Evolutionary conservation across 2,329 filamentous ascomycete species (phyloP).

Genomic region (Diaporthe helianthi): DNA sequence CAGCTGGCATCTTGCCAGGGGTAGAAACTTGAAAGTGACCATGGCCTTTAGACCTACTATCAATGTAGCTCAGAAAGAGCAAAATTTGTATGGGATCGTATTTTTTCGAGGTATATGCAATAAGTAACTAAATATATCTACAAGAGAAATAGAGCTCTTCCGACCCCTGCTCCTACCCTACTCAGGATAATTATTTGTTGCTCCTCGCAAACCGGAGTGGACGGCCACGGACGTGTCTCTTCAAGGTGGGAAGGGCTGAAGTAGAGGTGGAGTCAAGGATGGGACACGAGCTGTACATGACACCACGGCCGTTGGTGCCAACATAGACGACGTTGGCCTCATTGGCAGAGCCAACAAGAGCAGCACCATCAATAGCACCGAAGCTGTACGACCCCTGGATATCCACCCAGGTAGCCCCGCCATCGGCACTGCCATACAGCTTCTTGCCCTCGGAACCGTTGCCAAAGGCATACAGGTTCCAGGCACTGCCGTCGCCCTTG

Average conservation of each 20-base stretch:
- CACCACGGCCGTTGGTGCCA: constrained; percentile 57
- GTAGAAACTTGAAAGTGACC: too few relatives aligned
- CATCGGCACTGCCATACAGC: constrained; percentile 54
- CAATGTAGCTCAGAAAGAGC: too few relatives aligned
- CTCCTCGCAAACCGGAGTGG: background rate
- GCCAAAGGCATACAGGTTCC: constrained; percentile 58
- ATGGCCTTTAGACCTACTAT: too few relatives aligned
- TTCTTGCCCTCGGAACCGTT: constrained; percentile 49
- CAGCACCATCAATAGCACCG: constrained; percentile 49
- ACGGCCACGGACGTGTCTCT: background rate
- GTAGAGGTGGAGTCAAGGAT: background rate
- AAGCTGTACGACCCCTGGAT: constrained; percentile 56
- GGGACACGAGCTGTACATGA: constrained; percentile 43
- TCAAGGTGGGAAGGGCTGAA: background rate
- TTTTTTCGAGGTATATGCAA: too few relatives aligned
- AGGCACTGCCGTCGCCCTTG: constrained; percentile 46
- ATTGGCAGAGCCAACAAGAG: constrained; percentile 54
- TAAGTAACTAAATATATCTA: background rate
- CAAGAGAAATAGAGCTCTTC: background rate
- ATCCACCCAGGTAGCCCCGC: constrained; percentile 53
- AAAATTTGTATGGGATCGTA: too few relatives aligned
- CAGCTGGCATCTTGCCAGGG: too few relatives aligned
- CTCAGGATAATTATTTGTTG: background rate
- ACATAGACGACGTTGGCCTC: constrained; percentile 55
- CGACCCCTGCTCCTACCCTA: background rate